phyloP scores from a whole-genome alignment of 768 basidiomycete species.

The Termitomyces sp. region DNA sequence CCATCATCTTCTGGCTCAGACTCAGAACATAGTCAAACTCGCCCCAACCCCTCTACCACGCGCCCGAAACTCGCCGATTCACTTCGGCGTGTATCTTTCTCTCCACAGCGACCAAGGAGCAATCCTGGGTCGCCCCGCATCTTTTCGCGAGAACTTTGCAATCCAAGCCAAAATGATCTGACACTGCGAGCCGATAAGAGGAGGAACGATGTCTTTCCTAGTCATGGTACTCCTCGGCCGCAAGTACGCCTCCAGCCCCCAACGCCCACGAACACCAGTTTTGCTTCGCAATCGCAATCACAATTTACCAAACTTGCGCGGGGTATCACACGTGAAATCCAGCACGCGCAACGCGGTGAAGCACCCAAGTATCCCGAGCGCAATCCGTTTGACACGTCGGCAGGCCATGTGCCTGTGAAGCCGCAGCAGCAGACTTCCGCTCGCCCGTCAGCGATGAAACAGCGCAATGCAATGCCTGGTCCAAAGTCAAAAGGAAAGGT shows the following conservation, averaged over 20 bases:
- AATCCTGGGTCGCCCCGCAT: slow-evolving; percentile 25
- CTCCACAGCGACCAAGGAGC: slow-evolving; percentile 69
- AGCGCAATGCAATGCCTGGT: slow-evolving; percentile 20
- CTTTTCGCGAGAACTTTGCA: slow-evolving; percentile 12
- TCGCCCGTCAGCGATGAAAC: slow-evolving; percentile 14
- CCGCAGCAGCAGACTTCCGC: slow-evolving; percentile 18
- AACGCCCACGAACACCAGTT: slow-evolving; percentile 51
- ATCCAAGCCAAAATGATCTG: slow-evolving; percentile 12
- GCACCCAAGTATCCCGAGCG: slow-evolving; percentile 16
- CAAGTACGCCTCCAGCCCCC: slow-evolving; percentile 55
- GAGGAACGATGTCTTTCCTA: slow-evolving; percentile 23
- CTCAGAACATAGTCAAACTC: slow-evolving; percentile 36
- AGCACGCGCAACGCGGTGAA: slow-evolving; percentile 18
- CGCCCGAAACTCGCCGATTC: slow-evolving; percentile 71
- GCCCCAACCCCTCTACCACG: slow-evolving; percentile 21
- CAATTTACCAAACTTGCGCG: slow-evolving; percentile 55
- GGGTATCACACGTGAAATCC: slow-evolving; percentile 53
- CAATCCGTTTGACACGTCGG: slow-evolving; percentile 32
- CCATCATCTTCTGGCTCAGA: slow-evolving; percentile 51
- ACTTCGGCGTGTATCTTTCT: slow-evolving; percentile 66
- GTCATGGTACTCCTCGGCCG: slow-evolving; percentile 31
- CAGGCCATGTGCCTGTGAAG: slow-evolving; percentile 22
- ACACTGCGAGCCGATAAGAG: slow-evolving; percentile 30
- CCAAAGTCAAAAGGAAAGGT: slow-evolving; percentile 30
- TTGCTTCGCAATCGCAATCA: slow-evolving; percentile 3